These are phyloP conservation scores for Diutina rugosa DNA, from an alignment of 1,139 yeast species.

Conservation along the genomic window DNA sequence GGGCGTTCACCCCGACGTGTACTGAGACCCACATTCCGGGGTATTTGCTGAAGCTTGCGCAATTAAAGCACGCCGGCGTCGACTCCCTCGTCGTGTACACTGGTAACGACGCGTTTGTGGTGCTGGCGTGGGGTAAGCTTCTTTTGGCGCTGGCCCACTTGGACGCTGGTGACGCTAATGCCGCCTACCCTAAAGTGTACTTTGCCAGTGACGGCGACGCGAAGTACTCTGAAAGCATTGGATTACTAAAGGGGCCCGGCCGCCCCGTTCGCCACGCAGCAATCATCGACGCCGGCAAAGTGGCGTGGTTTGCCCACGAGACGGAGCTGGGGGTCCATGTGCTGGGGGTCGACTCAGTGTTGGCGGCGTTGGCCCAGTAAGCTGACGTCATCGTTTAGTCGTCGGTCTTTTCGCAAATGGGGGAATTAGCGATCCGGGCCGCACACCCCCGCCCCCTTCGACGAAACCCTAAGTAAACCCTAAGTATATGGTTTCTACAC, in stretches of 20 bases:
- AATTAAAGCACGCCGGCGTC: conserved; percentile 52
- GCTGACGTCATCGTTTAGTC: background rate
- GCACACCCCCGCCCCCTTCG: too few relatives aligned
- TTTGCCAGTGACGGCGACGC: conserved; percentile 36
- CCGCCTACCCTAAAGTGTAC: conserved; percentile 21
- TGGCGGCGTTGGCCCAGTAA: background rate
- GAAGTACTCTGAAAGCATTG: conserved; percentile 11
- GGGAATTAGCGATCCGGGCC: too few relatives aligned
- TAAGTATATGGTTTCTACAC: too few relatives aligned
- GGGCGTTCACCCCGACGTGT: conserved; percentile 89
- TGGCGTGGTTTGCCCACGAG: conserved; percentile 8
- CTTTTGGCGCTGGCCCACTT: conserved; percentile 37
- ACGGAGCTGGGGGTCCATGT: conserved; percentile 7
- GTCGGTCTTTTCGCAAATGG: too few relatives aligned
- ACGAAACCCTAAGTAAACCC: too few relatives aligned
- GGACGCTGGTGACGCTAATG: conserved; percentile 9
- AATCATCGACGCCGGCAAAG: conserved; percentile 24
- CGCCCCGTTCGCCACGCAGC: conserved; percentile 56
- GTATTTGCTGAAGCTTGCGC: conserved; percentile 36
- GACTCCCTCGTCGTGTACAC: conserved; percentile 61
- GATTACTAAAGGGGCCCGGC: conserved; percentile 33
- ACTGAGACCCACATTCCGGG: conserved; percentile 75
- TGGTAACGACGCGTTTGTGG: conserved; percentile 76
- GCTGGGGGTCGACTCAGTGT: conserved; percentile 4
- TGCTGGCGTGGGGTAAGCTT: conserved; percentile 72